Evolutionary conservation across 306 rosid genomes (phyloP).

Genomic region (Fragaria nilgerrensis): DNA sequence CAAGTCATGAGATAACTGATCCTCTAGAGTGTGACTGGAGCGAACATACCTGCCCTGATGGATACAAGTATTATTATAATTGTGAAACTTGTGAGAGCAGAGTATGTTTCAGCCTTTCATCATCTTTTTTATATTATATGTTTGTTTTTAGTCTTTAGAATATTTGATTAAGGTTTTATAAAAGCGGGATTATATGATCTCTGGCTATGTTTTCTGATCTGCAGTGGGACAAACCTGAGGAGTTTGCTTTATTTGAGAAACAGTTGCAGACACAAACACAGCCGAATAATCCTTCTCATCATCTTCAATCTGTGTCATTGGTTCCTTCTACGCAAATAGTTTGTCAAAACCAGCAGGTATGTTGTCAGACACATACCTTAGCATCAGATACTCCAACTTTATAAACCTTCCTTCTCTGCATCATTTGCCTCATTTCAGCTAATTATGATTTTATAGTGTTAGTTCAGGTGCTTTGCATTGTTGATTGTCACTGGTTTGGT

Average conservation of each 20-base stretch:
- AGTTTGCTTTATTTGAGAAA: conserved; percentile 56
- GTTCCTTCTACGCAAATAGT: conserved; percentile 42
- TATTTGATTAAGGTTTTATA: not conserved
- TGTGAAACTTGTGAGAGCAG: conserved; percentile 78
- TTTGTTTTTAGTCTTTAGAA: conserved; percentile 15
- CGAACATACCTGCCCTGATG: conserved; percentile 86
- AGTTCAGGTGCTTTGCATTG: not conserved
- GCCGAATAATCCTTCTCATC: conserved; percentile 37
- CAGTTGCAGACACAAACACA: conserved; percentile 46
- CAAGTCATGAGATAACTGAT: conserved; percentile 37
- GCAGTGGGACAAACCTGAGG: conserved; percentile 94
- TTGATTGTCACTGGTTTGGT: not conserved
- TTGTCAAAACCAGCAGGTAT: conserved; percentile 43
- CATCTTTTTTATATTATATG: conserved; percentile 25
- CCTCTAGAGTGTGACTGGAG: conserved; percentile 85
- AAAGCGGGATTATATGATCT: conserved; percentile 1
- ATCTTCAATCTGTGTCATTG: conserved; percentile 29
- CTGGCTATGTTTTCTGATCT: conserved; percentile 29
- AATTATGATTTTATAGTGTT: not conserved
- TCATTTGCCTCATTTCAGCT: not conserved
- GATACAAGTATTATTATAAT: conserved; percentile 70
- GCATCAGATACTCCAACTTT: conserved; percentile 29
- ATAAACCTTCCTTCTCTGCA: conserved; percentile 29
- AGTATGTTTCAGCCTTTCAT: conserved; percentile 44
- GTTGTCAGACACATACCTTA: conserved; percentile 30